phyloP scores from a whole-genome alignment of 2,329 filamentous ascomycete genomes.

The Xylariales sp. region DNA sequence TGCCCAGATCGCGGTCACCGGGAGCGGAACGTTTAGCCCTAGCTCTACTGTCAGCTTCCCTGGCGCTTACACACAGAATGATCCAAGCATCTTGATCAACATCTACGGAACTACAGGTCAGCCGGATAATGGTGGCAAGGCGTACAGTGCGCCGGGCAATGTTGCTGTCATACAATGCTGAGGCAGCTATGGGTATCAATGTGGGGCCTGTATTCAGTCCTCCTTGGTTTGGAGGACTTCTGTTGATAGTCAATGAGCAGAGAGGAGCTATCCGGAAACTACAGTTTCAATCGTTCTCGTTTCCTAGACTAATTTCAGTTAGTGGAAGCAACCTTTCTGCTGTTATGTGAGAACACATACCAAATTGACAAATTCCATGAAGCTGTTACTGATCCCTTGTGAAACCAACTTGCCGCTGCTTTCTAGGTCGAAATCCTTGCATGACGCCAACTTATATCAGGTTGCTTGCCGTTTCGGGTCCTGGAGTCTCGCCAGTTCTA shows the following conservation, averaged over 20 bases:
- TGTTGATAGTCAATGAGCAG: too few relatives aligned
- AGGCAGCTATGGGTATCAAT: neutral
- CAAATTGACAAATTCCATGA: too few relatives aligned
- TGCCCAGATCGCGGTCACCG: conserved; percentile 36
- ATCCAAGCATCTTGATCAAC: conserved; percentile 41
- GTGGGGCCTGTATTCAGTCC: neutral
- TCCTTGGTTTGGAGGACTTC: neutral
- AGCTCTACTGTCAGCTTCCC: conserved; percentile 39
- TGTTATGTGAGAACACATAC: too few relatives aligned
- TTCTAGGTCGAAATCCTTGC: too few relatives aligned
- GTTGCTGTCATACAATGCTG: conserved; percentile 23
- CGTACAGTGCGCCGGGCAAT: conserved; percentile 34
- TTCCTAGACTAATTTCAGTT: too few relatives aligned
- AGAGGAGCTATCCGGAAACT: too few relatives aligned
- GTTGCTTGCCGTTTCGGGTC: conserved; percentile 22
- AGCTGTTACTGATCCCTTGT: too few relatives aligned
- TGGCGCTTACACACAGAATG: conserved; percentile 36
- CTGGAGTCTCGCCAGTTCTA: conserved; percentile 47
- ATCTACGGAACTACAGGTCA: conserved; percentile 39
- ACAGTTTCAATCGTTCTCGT: too few relatives aligned
- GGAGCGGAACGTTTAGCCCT: conserved; percentile 31
- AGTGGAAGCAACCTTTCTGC: too few relatives aligned
- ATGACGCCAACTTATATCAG: too few relatives aligned
- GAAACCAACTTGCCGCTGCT: too few relatives aligned
- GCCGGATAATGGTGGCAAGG: conserved; percentile 36